A percentile compares a stretch with the other conserved stretches of the same genome.
Conservation (phyloP, 2,329 filamentous ascomycete species). For the Calonectria crousiana region DNA sequence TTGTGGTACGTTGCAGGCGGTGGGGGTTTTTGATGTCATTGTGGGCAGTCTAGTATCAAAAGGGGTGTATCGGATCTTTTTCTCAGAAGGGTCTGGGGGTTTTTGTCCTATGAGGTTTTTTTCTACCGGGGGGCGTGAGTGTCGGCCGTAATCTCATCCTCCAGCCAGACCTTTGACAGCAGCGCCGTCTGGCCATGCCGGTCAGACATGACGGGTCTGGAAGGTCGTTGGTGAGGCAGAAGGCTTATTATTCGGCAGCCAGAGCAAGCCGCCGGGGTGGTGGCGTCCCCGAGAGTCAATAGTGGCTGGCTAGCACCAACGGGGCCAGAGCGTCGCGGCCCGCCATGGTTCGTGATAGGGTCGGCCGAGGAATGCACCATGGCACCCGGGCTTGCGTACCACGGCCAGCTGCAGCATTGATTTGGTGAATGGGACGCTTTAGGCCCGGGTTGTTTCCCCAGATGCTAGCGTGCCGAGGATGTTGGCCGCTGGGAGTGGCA, state of each 20-base stretch:
- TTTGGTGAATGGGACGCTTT: background rate
- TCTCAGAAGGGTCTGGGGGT: background rate
- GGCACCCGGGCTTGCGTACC: background rate
- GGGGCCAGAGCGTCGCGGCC: background rate
- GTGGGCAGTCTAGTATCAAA: slow-evolving; percentile 25
- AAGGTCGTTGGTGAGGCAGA: background rate
- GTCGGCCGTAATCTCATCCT: background rate
- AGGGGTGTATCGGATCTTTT: slow-evolving; percentile 7
- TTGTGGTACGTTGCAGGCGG: slow-evolving; percentile 24
- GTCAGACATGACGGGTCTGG: background rate
- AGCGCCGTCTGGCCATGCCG: background rate
- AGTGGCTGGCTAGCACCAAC: background rate
- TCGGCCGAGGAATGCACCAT: background rate
- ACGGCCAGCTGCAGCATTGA: background rate
- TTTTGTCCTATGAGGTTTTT: background rate
- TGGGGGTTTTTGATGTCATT: slow-evolving; percentile 25
- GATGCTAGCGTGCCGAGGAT: background rate
- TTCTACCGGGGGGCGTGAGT: background rate
- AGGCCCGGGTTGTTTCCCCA: slow-evolving; percentile 17
- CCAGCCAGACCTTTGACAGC: background rate
- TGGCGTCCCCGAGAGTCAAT: background rate
- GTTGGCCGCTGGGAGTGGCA: background rate
- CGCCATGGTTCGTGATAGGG: slow-evolving; percentile 2
- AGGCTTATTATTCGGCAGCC: background rate
- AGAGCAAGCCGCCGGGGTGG: background rate